Evolutionary conservation across 805 yeast genomes (phyloP).

Genomic region (Komagataella ulmi): DNA sequence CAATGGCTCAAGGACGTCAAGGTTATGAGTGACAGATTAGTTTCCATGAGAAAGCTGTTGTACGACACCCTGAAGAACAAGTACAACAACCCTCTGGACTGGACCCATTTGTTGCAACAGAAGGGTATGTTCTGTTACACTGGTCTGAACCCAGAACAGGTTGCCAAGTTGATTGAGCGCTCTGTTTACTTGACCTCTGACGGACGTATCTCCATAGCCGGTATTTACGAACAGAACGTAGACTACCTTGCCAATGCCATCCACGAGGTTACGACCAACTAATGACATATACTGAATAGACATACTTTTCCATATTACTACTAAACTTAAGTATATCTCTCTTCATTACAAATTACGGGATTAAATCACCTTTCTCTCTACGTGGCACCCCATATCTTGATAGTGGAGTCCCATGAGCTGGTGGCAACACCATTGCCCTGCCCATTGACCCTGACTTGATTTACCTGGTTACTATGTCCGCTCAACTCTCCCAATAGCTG

Average conservation of each 20-base stretch:
- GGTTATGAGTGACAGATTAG: constrained; percentile 68
- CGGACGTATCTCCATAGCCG: constrained; percentile 88
- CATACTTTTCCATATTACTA: constrained; percentile 3
- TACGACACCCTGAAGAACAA: constrained; percentile 40
- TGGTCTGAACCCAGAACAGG: constrained; percentile 63
- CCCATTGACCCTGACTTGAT: constrained; percentile 50
- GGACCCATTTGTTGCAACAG: constrained; percentile 82
- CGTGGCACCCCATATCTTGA: constrained; percentile 42
- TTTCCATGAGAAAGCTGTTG: constrained; percentile 53
- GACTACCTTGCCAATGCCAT: constrained; percentile 56
- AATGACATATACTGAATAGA: background rate
- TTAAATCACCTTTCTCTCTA: background rate
- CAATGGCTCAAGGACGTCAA: constrained; percentile 80
- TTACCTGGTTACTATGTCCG: constrained; percentile 50
- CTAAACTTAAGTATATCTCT: background rate
- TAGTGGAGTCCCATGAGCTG: constrained; percentile 69
- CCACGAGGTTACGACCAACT: constrained; percentile 28
- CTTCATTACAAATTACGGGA: background rate
- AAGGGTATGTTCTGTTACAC: constrained; percentile 97
- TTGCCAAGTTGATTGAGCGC: constrained; percentile 52
- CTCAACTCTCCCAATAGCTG: constrained; percentile 53
- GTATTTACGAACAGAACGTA: constrained; percentile 71
- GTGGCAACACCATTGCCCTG: constrained; percentile 72
- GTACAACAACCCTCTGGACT: constrained; percentile 42
- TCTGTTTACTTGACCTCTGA: constrained; percentile 79